Evolutionary conservation across 139 green algal species (phyloP).

Genomic region (Nannochloris sp.): DNA sequence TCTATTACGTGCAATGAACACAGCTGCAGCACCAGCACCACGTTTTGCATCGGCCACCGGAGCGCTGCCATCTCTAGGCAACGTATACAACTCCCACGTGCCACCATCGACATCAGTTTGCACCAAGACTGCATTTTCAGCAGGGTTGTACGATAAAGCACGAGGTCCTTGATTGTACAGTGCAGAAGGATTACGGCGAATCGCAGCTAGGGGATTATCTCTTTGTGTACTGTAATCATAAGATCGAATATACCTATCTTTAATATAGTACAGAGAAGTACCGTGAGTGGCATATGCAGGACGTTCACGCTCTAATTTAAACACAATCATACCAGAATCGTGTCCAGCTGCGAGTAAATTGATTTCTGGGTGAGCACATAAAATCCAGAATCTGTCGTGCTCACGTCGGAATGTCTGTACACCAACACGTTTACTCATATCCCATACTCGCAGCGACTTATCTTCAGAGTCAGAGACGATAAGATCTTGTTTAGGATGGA

Average conservation of each 20-base stretch:
- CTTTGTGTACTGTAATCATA: conserved; percentile 83
- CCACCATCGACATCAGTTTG: conserved; percentile 87
- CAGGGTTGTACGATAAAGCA: conserved; percentile 92
- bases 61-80: conserved; percentile 75
- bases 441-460: conserved; percentile 97
- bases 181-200: conserved; percentile 52
- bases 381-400: conserved; percentile 95
- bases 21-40: conserved; percentile 68
- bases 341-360: conserved; percentile 98
- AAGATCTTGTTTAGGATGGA: conserved; percentile 95
- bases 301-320: conserved; percentile 98
- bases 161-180: conserved; percentile 39
- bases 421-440: conserved; percentile 95
- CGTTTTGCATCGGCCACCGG: conserved; percentile 63
- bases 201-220: conserved; percentile 87
- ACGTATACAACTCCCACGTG: conserved; percentile 89
- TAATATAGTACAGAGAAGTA: conserved; percentile 92
- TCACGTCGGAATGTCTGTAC: conserved; percentile 95
- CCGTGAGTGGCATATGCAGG: conserved; percentile 81
- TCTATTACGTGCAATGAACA: conserved; percentile 98
- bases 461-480: conserved; percentile 99
- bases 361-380: conserved; percentile 92
- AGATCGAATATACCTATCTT: conserved; percentile 91
- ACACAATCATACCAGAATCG: conserved; percentile 99
- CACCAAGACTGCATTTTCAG: conserved; percentile 92